Percentiles rank a stretch among this genome's conserved stretches.
phyloP scores from a whole-genome alignment of 768 basidiomycete genomes.

The Tubosaeta sp. region DNA sequence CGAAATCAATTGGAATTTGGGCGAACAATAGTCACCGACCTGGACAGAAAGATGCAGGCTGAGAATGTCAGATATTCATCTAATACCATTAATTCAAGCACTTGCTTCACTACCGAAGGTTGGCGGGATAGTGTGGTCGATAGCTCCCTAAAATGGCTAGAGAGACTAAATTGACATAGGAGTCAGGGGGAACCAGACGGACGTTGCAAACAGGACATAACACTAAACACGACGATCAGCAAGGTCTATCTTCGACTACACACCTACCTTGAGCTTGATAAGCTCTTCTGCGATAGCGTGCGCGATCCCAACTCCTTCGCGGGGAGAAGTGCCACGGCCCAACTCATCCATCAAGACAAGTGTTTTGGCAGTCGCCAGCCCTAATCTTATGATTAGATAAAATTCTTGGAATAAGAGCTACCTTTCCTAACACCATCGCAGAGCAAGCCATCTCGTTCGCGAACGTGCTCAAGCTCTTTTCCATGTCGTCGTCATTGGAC shows the following conservation, averaged over 20 bases:
- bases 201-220: constrained; percentile 92
- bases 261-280: constrained; percentile 62
- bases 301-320: constrained; percentile 77
- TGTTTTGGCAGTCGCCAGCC: constrained; percentile 63
- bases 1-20: not conserved
- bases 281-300: constrained; percentile 80
- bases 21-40: constrained; percentile 35
- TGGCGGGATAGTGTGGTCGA: constrained; percentile 68
- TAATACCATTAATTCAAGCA: constrained; percentile 1
- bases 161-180: constrained; percentile 1
- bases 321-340: constrained; percentile 85
- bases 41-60: constrained; percentile 84
- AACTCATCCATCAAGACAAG: constrained; percentile 92
- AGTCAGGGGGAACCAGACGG: constrained; percentile 14
- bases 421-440: constrained; percentile 81
- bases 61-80: not conserved
- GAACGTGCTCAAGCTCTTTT: constrained; percentile 89
- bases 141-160: constrained; percentile 78
- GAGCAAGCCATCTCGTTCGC: constrained; percentile 91
- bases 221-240: constrained; percentile 40
- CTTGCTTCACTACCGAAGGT: constrained; percentile 79
- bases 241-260: not conserved
- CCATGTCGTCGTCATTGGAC: constrained; percentile 92
- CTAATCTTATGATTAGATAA: constrained; percentile 30
- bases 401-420: not conserved